Base-by-base conservation (phyloP, 2,329 filamentous ascomycete genomes). In the Graphiopsis chlorocephala region DNA sequence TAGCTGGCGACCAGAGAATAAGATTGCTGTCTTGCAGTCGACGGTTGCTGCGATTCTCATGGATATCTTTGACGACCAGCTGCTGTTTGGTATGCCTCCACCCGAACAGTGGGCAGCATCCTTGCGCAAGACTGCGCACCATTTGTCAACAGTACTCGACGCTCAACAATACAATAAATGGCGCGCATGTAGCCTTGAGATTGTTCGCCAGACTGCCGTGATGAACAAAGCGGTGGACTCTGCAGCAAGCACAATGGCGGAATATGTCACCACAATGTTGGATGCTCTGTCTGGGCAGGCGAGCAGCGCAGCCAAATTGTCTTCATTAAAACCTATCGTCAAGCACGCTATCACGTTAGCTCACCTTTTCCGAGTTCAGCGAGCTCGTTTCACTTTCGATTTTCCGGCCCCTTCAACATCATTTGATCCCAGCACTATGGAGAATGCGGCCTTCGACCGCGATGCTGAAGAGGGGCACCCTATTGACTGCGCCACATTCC, bases 401-500 rank as follows among this genome's bases (percentile, higher is more conserved):
- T 65, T 76, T 10, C 75, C 75, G 6, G 31, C 56, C 14, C 64
- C 72, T 29, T 65, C 64, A 6, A 57, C 63, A 8, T 15, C 52
- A 70, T 90, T 90, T 71, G 85, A 89, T 70, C 65, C 78, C 1
- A 78, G 80, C 28, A 84, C 78, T 3, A 90, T 90, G 88, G 88
- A 90, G 69, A 87, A 90, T 70, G 81, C 89, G 53, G 84, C 86
- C 38, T 86, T 86, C 17, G 77, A 75, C 33, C 85, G 86, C 65
- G 86, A 88, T 66, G 78, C 87, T 25, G 74, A 77, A 17, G 78
- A 78, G 52, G 60, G 60, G 8, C 78, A 85, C 60, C 82, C 86
- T 61, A 83, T 90, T 38, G 80, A 78, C 64, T 90, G 87, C 73
- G 84, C 88, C 25, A 85, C 85, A 1, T 90, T 89, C 64, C 88